Evolutionary conservation across 2,329 filamentous ascomycete species (phyloP), one percentile per base, ranked within the genome.

Genomic region (Apiospora arundinis): DNA sequence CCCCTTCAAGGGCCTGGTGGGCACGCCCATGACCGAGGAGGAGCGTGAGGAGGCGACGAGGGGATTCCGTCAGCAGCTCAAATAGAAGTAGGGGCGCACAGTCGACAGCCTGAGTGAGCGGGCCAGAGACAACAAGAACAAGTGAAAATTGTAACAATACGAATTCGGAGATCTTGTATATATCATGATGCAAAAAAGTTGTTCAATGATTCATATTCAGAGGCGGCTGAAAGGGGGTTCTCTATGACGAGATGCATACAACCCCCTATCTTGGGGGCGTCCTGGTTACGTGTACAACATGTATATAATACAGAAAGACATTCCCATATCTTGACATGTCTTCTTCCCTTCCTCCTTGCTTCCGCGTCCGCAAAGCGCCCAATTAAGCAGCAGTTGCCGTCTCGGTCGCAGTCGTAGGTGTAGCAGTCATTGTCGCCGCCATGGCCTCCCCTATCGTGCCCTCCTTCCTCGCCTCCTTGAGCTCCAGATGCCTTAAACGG

Each of bases 1-100:
- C 85, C 93, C 93, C 56, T 95, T 96, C 80, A 83, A 81, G 76
- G 86, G 82, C 21, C 81, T 88, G 69, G 79, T 84, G 56, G 85
- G 84, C 67, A 82, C 81, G 56, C 79, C 80, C 67, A 77, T 81
- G 76, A 84, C 82, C 60, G 82, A 82, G 21, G 81, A 84, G 60
- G 81, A 84, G 67, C 77, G 80, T 74, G 81, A 84, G 69, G 79
- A 76, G 37, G 76, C 75, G 70, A 83, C 81, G 65, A 84, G 85
- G 73, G 87, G 88, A 0, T 90, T 88, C 76, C 83, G 88, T 75
- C 86, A 89, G 81, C 83, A 83, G 79, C 80, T 81, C 63, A 81
- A 81, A 75, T 80, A 74, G 75, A 56, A 37, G 25, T 6, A 12
- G 2, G 63, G 32, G 16, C 18, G 4, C 56, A n/a, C 12, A 40